Percentiles rank a stretch among this genome's conserved stretches.
phyloP scores from a whole-genome alignment of 202 grass and related monocot species.

The Digitaria exilis region DNA sequence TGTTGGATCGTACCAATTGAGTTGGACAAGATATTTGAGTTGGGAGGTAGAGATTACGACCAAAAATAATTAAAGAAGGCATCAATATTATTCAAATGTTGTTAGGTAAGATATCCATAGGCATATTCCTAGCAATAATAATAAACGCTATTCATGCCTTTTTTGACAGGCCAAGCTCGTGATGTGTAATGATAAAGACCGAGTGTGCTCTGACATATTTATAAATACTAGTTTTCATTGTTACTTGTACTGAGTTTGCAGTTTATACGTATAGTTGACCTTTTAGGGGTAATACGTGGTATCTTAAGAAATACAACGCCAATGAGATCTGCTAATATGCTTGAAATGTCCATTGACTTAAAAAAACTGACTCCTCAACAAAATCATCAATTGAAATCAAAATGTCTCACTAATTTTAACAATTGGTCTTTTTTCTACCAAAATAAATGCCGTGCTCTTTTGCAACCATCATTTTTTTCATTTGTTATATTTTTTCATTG shows the following conservation, averaged over 20 bases:
- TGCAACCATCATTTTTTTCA: background rate
- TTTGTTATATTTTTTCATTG: background rate
- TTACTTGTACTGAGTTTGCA: background rate
- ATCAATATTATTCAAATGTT: background rate
- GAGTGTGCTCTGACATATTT: background rate
- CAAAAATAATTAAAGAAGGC: background rate
- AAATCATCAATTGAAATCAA: background rate
- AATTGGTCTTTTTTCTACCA: background rate
- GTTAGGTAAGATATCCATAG: background rate
- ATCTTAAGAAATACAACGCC: background rate
- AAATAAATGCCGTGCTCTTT: background rate
- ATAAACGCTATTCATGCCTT: background rate
- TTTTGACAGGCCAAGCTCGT: background rate
- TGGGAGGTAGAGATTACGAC: background rate
- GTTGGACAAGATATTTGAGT: background rate
- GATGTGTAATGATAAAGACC: background rate
- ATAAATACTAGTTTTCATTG: background rate
- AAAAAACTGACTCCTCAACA: background rate
- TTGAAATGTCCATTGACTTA: background rate
- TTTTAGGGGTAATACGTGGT: too few species aligned
- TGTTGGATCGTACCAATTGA: background rate
- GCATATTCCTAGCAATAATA: conserved; percentile 25
- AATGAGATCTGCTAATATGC: too few species aligned
- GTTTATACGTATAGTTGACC: background rate
- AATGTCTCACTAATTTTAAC: background rate